Conservation (phyloP, 2,329 filamentous ascomycete species). For the Botrytis fragariae region DNA sequence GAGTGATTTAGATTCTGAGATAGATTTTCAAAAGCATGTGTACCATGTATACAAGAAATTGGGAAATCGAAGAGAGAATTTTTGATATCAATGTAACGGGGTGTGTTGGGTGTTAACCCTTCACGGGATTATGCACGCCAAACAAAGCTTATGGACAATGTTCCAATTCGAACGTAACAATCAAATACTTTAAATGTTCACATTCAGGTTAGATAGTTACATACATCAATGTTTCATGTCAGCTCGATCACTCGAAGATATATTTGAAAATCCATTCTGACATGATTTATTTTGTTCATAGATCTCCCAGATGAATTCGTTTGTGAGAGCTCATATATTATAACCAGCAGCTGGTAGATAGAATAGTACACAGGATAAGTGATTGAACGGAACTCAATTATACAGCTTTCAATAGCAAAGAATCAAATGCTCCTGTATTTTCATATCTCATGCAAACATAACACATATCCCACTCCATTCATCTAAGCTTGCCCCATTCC, state of each 20-base stretch:
- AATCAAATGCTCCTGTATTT: slow-evolving; percentile 9
- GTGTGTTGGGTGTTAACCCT: too few species aligned
- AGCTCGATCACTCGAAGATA: not conserved
- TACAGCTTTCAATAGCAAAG: not conserved
- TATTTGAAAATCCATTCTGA: not conserved
- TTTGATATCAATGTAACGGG: not conserved
- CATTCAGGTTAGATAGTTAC: not conserved
- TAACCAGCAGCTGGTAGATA: not conserved
- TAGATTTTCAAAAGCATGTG: not conserved
- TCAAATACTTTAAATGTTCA: not conserved
- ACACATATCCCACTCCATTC: not conserved
- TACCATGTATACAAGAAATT: not conserved
- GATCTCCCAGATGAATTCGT: not conserved
- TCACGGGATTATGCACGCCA: not conserved
- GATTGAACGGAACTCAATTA: not conserved
- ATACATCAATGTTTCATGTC: not conserved
- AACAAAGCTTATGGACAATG: not conserved
- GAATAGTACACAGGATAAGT: not conserved
- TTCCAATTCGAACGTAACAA: not conserved
- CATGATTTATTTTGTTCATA: not conserved
- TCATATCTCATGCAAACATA: slow-evolving; percentile 18
- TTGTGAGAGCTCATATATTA: not conserved
- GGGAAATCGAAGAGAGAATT: not conserved
- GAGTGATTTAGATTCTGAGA: not conserved
- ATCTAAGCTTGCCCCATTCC: not conserved